Conservation (phyloP, 1,284 basidiomycete genomes). For the Malassezia arunalokei region DNA sequence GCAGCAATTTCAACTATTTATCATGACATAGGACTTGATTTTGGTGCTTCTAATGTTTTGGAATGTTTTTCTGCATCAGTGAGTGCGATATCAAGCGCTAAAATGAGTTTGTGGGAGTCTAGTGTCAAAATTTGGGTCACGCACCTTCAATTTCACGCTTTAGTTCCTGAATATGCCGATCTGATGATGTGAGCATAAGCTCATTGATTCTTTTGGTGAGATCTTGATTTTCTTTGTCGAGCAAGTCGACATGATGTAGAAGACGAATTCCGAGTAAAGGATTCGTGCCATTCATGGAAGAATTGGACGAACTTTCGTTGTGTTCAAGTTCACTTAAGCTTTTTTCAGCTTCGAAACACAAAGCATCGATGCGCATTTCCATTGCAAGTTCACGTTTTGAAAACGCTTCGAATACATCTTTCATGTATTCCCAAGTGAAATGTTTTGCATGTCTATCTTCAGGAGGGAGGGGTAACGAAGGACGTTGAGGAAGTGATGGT, state of each 20-base stretch:
- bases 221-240: constrained; percentile 12
- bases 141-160: constrained; percentile 6
- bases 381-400: constrained; percentile 10
- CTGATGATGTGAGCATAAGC: background rate
- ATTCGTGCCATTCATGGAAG: background rate
- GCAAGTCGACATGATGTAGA: constrained; percentile 10
- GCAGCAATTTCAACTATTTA: too few species aligned
- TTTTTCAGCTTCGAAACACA: constrained; percentile 4
- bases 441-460: background rate
- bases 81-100: constrained; percentile 3
- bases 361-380: constrained; percentile 3
- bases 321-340: background rate
- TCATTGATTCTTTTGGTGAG: background rate
- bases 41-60: too few species aligned
- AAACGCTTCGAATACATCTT: constrained; percentile 1
- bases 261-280: constrained; percentile 8
- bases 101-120: constrained; percentile 13
- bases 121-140: background rate
- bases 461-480: background rate
- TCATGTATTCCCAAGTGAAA: background rate
- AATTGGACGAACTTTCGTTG: background rate
- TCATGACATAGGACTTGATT: too few species aligned
- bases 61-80: background rate
- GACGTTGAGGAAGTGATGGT: background rate
- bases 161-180: background rate